Evolutionary conservation across 1,139 yeast genomes (phyloP).

Genomic region (Pichia sp.): DNA sequence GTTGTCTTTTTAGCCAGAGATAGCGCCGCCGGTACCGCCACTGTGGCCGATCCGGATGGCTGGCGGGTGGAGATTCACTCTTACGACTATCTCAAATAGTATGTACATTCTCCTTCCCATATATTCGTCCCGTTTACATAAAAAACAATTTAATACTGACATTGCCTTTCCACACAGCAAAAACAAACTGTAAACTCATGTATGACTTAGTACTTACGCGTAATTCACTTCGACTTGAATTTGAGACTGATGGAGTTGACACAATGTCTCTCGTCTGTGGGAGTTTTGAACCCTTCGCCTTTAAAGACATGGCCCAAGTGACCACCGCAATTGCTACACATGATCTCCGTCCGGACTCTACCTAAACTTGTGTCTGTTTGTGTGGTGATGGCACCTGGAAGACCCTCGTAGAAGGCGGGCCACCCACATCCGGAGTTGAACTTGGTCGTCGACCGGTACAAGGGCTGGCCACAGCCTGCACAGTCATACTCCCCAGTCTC

Average conservation of each 20-base stretch:
- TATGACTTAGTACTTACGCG: neutral
- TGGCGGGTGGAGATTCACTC: conserved; percentile 76
- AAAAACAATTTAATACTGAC: conserved; percentile 3
- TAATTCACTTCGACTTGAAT: conserved; percentile 40
- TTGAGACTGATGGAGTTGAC: conserved; percentile 82
- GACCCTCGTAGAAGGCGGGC: conserved; percentile 93
- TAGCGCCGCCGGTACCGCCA: conserved; percentile 53
- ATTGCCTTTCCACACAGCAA: neutral
- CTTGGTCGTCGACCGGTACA: conserved; percentile 75
- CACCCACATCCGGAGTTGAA: conserved; percentile 94
- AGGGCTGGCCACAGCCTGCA: conserved; percentile 78
- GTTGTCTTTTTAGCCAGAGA: conserved; percentile 41
- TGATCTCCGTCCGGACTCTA: conserved; percentile 81
- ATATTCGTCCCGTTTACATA: neutral
- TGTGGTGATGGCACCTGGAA: conserved; percentile 71
- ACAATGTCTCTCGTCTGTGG: conserved; percentile 92
- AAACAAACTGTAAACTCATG: neutral
- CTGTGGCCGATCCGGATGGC: conserved; percentile 88
- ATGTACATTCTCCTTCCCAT: conserved; percentile 12
- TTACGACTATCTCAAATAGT: conserved; percentile 24
- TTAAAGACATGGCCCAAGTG: conserved; percentile 92
- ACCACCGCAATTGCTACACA: conserved; percentile 85
- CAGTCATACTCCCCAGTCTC: conserved; percentile 68
- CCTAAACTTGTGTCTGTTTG: conserved; percentile 63
- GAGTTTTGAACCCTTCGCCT: conserved; percentile 89